Conservation (phyloP, 257 asterid genomes). For the Buddleja alternifolia region DNA sequence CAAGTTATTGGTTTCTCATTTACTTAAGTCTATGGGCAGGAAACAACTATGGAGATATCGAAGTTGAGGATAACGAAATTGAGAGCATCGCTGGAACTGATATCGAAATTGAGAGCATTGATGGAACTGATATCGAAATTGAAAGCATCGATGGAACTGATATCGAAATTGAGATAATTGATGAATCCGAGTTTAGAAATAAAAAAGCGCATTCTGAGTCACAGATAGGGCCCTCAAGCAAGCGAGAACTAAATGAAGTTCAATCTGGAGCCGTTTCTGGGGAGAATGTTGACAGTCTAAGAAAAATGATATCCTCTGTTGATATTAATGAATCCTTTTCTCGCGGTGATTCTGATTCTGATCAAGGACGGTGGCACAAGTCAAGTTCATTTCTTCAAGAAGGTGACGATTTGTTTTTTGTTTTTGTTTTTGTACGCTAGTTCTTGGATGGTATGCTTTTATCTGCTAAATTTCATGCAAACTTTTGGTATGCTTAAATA, state of each 20-base stretch:
- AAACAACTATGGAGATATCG: neutral
- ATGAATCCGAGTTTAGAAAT: neutral
- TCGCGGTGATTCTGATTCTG: neutral
- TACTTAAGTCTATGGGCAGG: slow-evolving; percentile 19
- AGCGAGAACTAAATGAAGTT: neutral
- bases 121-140: neutral
- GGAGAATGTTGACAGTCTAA: neutral
- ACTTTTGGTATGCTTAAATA: neutral
- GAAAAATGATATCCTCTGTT: neutral
- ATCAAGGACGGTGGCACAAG: neutral
- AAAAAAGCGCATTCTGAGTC: neutral
- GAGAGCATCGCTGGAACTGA: too few relatives aligned
- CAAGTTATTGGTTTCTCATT: neutral
- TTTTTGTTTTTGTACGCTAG: neutral
- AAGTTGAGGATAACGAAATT: neutral
- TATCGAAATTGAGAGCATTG: neutral
- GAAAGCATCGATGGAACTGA: neutral
- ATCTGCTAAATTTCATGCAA: neutral
- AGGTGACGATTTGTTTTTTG: slow-evolving; percentile 21
- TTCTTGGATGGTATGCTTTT: slow-evolving; percentile 1
- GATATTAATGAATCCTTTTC: neutral
- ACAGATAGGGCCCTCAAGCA: slow-evolving; percentile 11
- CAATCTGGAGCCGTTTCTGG: neutral
- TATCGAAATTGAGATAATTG: neutral
- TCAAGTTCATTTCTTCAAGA: slow-evolving; percentile 2